Percentiles rank a stretch among this genome's conserved stretches.
Evolutionary conservation across 768 basidiomycete species (phyloP).

Genomic region (Lactarius vividus): DNA sequence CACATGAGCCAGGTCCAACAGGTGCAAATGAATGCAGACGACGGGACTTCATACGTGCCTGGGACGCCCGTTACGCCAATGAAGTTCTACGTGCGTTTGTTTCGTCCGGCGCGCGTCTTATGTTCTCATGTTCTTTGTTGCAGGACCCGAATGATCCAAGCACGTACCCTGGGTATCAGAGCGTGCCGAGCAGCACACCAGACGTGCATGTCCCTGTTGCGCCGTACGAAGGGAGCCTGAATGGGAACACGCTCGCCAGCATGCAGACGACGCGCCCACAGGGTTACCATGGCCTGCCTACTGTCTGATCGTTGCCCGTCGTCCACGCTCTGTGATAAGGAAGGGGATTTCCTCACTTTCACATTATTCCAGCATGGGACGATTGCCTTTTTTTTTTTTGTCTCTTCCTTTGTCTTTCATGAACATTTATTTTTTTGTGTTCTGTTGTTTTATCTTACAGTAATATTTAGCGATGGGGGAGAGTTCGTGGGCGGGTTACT

Average conservation of each 20-base stretch:
- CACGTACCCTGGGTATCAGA: slow-evolving; percentile 11
- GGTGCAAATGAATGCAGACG: neutral
- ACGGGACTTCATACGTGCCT: neutral
- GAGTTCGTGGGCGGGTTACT: neutral
- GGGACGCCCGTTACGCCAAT: neutral
- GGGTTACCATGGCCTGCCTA: slow-evolving; percentile 7
- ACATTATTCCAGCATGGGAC: neutral
- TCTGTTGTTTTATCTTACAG: neutral
- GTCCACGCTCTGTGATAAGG: neutral
- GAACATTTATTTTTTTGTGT: neutral
- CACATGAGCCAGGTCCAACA: neutral
- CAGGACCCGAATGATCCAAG: slow-evolving; percentile 17
- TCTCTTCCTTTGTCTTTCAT: neutral
- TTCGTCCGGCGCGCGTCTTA: too few species aligned
- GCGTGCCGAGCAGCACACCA: neutral
- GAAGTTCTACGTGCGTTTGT: slow-evolving; percentile 15
- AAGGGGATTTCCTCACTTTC: neutral
- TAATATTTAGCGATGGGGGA: neutral
- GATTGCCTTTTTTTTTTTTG: neutral
- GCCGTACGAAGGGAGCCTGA: neutral
- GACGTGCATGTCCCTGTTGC: neutral
- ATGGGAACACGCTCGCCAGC: neutral
- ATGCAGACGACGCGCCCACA: neutral
- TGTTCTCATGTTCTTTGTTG: neutral
- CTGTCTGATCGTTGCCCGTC: neutral